These are phyloP conservation scores for Teratosphaeriaceae sp. DNA, from an alignment of 2,329 filamentous ascomycete genomes.

Conservation along the genomic window DNA sequence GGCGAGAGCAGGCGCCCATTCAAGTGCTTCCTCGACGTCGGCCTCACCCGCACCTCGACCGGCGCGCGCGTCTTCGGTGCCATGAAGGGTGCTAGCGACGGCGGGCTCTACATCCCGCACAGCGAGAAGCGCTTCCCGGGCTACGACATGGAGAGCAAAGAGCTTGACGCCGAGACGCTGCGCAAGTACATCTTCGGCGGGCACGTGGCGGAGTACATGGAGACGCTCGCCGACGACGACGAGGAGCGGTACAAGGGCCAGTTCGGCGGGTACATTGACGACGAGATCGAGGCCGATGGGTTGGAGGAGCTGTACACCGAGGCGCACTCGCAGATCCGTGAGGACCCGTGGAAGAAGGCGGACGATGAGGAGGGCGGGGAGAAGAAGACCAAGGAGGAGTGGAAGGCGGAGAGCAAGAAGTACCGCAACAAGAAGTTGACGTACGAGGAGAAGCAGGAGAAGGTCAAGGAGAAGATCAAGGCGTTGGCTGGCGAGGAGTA, in stretches of 20 bases:
- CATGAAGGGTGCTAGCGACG: slow-evolving; percentile 99
- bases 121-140: slow-evolving; percentile 99
- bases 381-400: slow-evolving; percentile 95
- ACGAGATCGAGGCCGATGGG: slow-evolving; percentile 91
- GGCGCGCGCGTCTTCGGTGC: slow-evolving; percentile 98
- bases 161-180: slow-evolving; percentile 93
- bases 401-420: slow-evolving; percentile 72
- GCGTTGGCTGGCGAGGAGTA: slow-evolving; percentile 51
- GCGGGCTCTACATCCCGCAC: slow-evolving; percentile 94
- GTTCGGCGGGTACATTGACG: slow-evolving; percentile 97
- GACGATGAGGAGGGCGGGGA: slow-evolving; percentile 55
- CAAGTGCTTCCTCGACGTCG: slow-evolving; percentile 98
- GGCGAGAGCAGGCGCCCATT: slow-evolving; percentile 89
- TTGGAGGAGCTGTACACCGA: slow-evolving; percentile 95
- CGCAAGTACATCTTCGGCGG: slow-evolving; percentile 99
- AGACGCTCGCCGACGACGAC: slow-evolving; percentile 97
- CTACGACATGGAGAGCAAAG: slow-evolving; percentile 94
- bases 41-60: slow-evolving; percentile 93
- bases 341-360: slow-evolving; percentile 92
- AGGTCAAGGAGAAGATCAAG: slow-evolving; percentile 87
- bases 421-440: slow-evolving; percentile 70
- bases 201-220: slow-evolving; percentile 99
- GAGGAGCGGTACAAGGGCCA: slow-evolving; percentile 99
- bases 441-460: slow-evolving; percentile 74
- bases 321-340: slow-evolving; percentile 93